Base-by-base conservation (phyloP, 495 filamentous ascomycete genomes). In the Talaromyces ruber region DNA sequence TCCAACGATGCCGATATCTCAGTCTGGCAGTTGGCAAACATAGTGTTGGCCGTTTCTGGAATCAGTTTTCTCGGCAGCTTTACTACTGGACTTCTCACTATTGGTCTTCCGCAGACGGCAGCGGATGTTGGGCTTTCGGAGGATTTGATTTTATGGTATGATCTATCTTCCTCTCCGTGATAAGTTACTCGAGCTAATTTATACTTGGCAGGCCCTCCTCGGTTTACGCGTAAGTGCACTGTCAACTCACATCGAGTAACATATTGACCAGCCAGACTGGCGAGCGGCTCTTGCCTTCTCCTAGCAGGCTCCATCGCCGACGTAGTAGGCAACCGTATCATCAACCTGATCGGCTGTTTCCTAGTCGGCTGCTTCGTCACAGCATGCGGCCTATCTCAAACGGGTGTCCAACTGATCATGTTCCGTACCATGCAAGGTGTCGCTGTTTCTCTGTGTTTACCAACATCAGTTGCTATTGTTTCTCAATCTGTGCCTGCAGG, bases 261-360 rank as follows among this genome's bases (percentile, higher is more conserved):
- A 57, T 57, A 34, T 29, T 57, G 14, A 57, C 26, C 69, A 6
- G 71, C 75, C 39, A 69, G 66, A 22, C 72, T 82, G n/a, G 75
- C 76, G 5, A 74, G 72, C 39, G 80, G 81, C 39, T 80, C 77
- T 51, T 70, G 69, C 32, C 76, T 85, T 3, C 71, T 86, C 0
- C 63, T 82, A 11, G 74, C 77, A 6, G 83, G 82, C 7, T 69
- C 81, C 4, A 62, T 84, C 7, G 79, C 82, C 7, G 83, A 86
- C 62, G 70, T 81, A 6, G 61, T 83, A 0, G 82, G 82, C 1
- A 70, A 69, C 32, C 67, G 75, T 28, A 63, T 65, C 6, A 72
- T 83, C 21, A 78, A 77, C 52, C 57, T 85, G 0, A 64, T 71
- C 2, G 82, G 82, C 1, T 74, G 74, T 56, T 71, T 79, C 8